phyloP scores from a whole-genome alignment of 73 alveolate species.

The Breviolum minutum region DNA sequence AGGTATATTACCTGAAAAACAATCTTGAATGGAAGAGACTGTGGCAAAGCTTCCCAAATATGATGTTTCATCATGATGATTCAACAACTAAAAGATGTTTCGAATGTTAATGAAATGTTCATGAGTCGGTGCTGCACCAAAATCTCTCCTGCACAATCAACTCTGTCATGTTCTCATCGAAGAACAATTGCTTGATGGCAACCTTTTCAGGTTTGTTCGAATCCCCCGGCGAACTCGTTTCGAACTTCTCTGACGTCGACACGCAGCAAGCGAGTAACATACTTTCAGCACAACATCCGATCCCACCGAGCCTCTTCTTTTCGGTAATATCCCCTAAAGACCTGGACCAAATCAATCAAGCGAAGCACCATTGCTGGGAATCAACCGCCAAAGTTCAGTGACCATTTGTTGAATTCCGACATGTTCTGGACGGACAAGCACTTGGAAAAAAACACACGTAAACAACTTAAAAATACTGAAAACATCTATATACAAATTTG shows the following conservation, averaged over 20 bases:
- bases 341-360: neutral
- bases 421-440: no score
- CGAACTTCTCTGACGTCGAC: neutral
- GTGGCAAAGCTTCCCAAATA: no score
- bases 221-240: neutral
- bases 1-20: no score
- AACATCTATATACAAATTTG: no score
- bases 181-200: constrained; percentile 90
- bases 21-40: no score
- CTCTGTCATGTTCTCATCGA: constrained; percentile 82
- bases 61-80: no score
- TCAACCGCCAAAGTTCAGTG: neutral
- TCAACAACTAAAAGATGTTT: no score
- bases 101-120: no score
- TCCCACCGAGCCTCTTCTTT: constrained; percentile 2
- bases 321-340: constrained; percentile 30
- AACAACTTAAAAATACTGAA: no score
- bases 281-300: neutral
- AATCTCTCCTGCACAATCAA: constrained; percentile 50
- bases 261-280: neutral
- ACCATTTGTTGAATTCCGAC: no score
- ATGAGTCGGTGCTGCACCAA: no score
- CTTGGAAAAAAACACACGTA: no score
- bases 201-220: neutral
- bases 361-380: neutral